Percentiles rank a stretch among this genome's conserved stretches.
These are phyloP conservation scores for Dictyostelium discoideum DNA, from an alignment of 78 protist species.

Conservation along the genomic window dicty_2.7 NC_007088.5:2361501-2362000, in stretches of 20 bases:
- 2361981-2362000: conserved; percentile 66
- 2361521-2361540: too few relatives aligned
- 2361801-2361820: background rate
- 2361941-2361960: conserved; percentile 34
- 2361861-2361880: conserved; percentile 18
- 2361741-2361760: background rate
- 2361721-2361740: background rate
- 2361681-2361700: background rate
- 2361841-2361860: background rate
- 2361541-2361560: too few relatives aligned
- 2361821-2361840: background rate
- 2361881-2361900: conserved; percentile 43
- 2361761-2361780: background rate
- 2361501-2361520: background rate
- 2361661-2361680: background rate
- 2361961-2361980: conserved; percentile 62
- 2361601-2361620: background rate
- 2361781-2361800: background rate
- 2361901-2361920: conserved; percentile 65
- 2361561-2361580: too few relatives aligned
- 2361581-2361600: background rate
- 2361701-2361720: background rate
- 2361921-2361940: conserved; percentile 40
- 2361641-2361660: background rate
- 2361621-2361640: background rate